Base-by-base conservation (phyloP, 805 yeast genomes). In the Schwanniomyces vanrijiae region DNA sequence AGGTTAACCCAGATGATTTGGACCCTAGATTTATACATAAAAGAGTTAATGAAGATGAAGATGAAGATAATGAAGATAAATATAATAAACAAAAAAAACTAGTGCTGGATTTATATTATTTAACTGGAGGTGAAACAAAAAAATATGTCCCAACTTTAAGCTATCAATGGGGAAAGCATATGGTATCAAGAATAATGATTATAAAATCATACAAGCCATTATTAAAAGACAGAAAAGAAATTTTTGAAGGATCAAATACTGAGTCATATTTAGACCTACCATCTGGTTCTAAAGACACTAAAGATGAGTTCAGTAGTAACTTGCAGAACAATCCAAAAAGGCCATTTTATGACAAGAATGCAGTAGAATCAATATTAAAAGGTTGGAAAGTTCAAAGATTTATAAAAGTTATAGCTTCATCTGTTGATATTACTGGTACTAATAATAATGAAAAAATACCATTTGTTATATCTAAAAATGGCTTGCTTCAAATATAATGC, bases 141-240 rank as follows among this genome's bases (percentile, higher is more conserved):
- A 52, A 43, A 26, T 54, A 55, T 14, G 61, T 68, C 1, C 72
- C 74, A 0, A 58, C 69, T 16, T 53, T 69, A 25, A 73, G 73
- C 0, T 65, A 65, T 42, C 56, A 58, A 2, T 69, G 74, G 74
- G 49, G 62, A 2, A 60, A 60, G 28, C 50, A 59, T 11, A 58
- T 68, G 10, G 47, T 48, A 10, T 56, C 58, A 13, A 49, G 68
- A 31, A 52, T 69, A 5, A 44, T 66, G 45, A 48, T 68, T 3
- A 55, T 54, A 59, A 69, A 69, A 45, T 42, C 58, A 5, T 69
- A 68, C 45, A 52, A 51, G 31, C 72, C 71, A 4, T 25, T 44
- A 5, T 11, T 62, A 8, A 48, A 52, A 19, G 41, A 43, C 20
- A 44, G 18, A 34, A 20, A 46, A 13, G 20, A 38, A 37, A 14